phyloP scores from a whole-genome alignment of 805 yeast genomes.

The Candida insectorum region DNA sequence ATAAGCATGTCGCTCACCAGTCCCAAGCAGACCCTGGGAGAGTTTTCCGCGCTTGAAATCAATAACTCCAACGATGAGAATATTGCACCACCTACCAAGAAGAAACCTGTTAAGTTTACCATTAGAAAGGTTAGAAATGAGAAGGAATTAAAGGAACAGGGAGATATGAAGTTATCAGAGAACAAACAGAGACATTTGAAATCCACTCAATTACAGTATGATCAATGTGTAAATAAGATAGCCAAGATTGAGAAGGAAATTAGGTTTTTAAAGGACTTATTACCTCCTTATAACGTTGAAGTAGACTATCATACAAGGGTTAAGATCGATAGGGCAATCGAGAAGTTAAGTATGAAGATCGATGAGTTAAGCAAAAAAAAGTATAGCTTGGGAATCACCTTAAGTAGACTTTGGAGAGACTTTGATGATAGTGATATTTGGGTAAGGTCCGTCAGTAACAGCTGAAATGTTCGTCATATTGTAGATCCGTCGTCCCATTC shows the following conservation, averaged over 20 bases:
- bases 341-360: conserved; percentile 34
- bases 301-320: conserved; percentile 38
- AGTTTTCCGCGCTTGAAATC: neutral
- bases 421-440: conserved; percentile 41
- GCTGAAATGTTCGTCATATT: neutral
- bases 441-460: conserved; percentile 25
- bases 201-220: conserved; percentile 32
- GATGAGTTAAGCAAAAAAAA: conserved; percentile 42
- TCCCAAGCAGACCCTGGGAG: neutral
- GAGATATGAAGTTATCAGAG: neutral
- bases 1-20: neutral
- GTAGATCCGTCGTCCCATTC: no score
- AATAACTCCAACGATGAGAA: neutral
- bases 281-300: conserved; percentile 44
- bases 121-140: conserved; percentile 32
- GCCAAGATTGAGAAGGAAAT: conserved; percentile 39
- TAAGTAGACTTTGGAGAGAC: conserved; percentile 42
- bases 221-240: conserved; percentile 27
- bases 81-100: conserved; percentile 10
- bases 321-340: conserved; percentile 39
- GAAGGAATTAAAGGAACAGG: conserved; percentile 1
- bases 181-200: conserved; percentile 13
- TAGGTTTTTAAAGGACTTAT: conserved; percentile 31
- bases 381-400: conserved; percentile 38
- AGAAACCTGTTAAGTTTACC: conserved; percentile 28